Evolutionary conservation across 345 rosid genomes (phyloP).

Genomic region (Carallia pectinifolia): DNA sequence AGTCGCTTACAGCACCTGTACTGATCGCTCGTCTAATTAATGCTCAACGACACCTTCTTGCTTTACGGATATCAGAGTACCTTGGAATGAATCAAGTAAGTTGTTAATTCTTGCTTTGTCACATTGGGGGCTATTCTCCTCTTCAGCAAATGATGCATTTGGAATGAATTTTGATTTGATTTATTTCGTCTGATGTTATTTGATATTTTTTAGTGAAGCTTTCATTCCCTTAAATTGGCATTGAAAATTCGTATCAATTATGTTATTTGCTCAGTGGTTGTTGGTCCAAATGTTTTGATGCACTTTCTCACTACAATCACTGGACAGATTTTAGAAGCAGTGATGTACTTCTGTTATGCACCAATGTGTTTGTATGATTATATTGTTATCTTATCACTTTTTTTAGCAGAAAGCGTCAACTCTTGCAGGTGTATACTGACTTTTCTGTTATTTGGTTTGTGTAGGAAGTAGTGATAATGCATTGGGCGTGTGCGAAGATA

Average conservation of each 20-base stretch:
- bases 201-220: background rate
- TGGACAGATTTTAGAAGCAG: too few species aligned
- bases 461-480: conserved; percentile 97
- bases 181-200: background rate
- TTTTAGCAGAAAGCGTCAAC: too few species aligned
- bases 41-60: conserved; percentile 82
- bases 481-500: conserved; percentile 96
- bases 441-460: conserved; percentile 10
- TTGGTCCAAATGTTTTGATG: too few species aligned
- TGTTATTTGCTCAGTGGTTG: too few species aligned
- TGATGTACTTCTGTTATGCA: too few species aligned
- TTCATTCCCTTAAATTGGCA: background rate
- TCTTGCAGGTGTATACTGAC: too few species aligned
- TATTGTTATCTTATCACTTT: too few species aligned
- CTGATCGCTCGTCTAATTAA: conserved; percentile 88
- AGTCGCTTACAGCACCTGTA: conserved; percentile 83
- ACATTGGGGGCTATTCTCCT: background rate
- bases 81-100: conserved; percentile 90
- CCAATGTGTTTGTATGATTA: too few species aligned
- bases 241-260: too few species aligned
- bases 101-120: background rate
- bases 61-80: conserved; percentile 82
- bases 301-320: too few species aligned
- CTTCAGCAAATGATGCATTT: background rate
- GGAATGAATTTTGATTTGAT: background rate